A percentile compares a stretch with the other conserved stretches of the same genome.
phyloP scores from a whole-genome alignment of 2,329 filamentous ascomycete species.

The Cladophialophora immunda region DNA sequence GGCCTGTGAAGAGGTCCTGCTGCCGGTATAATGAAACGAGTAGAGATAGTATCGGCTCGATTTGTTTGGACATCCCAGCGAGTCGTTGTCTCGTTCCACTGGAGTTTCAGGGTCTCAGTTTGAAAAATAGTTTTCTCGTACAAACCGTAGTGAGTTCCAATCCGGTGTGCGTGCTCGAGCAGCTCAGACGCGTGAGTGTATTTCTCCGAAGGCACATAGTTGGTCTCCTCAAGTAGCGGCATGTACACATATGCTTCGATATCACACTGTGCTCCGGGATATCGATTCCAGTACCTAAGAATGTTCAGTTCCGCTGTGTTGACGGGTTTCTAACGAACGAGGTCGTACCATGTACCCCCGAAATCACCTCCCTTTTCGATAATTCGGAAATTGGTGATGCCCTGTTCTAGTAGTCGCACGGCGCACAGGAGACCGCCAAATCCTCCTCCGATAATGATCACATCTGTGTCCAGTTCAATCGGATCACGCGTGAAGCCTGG shows the following conservation, averaged over 20 bases:
- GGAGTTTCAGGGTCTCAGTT: slow-evolving; percentile 29
- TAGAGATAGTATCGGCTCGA: slow-evolving; percentile 43
- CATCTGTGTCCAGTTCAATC: slow-evolving; percentile 22
- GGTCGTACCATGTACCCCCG: slow-evolving; percentile 37
- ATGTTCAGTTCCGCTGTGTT: not conserved
- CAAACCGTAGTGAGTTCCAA: slow-evolving; percentile 27
- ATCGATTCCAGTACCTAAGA: slow-evolving; percentile 39
- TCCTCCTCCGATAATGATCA: slow-evolving; percentile 23
- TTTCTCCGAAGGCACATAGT: slow-evolving; percentile 36
- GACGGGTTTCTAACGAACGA: not conserved
- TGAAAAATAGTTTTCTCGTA: slow-evolving; percentile 34
- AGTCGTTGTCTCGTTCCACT: slow-evolving; percentile 28
- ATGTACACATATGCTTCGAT: slow-evolving; percentile 36
- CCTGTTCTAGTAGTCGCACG: slow-evolving; percentile 27
- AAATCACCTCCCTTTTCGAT: slow-evolving; percentile 28
- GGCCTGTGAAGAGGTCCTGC: slow-evolving; percentile 48
- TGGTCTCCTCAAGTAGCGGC: slow-evolving; percentile 34
- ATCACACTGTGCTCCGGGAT: slow-evolving; percentile 38
- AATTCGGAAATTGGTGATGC: slow-evolving; percentile 18
- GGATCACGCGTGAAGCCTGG: slow-evolving; percentile 27
- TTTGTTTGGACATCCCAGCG: slow-evolving; percentile 38
- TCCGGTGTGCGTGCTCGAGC: slow-evolving; percentile 30
- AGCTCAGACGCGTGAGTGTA: slow-evolving; percentile 33
- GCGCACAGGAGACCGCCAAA: slow-evolving; percentile 20
- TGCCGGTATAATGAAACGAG: slow-evolving; percentile 52